Conservation (phyloP, 768 basidiomycete genomes). For the Lepiota venenata region DNA sequence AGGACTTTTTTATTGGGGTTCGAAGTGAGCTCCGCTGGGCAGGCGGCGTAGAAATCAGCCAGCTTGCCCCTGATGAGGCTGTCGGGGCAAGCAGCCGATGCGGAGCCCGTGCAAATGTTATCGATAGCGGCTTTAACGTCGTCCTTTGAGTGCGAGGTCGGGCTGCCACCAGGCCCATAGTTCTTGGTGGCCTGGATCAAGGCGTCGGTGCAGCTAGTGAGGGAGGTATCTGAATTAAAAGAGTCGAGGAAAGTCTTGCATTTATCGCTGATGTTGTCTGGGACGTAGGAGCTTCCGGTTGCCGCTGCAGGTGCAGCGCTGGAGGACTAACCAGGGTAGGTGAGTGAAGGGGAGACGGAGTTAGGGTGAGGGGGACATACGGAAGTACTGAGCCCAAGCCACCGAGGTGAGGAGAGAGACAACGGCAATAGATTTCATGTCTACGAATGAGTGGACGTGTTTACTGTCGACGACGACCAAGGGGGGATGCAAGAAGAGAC, state of each 20-base stretch:
- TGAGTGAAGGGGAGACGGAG: not conserved
- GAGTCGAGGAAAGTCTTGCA: slow-evolving; percentile 58
- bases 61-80: slow-evolving; percentile 59
- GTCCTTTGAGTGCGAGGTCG: slow-evolving; percentile 36
- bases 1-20: slow-evolving; percentile 46
- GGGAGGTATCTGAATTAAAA: slow-evolving; percentile 57
- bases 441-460: slow-evolving; percentile 47
- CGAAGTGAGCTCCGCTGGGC: slow-evolving; percentile 66
- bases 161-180: slow-evolving; percentile 48
- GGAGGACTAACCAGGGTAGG: slow-evolving; percentile 17
- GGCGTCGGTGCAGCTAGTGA: slow-evolving; percentile 59
- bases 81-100: slow-evolving; percentile 50
- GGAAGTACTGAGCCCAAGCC: slow-evolving; percentile 47
- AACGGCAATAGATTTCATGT: slow-evolving; percentile 49
- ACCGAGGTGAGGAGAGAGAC: slow-evolving; percentile 47
- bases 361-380: slow-evolving; percentile 23
- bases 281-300: slow-evolving; percentile 54
- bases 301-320: slow-evolving; percentile 22
- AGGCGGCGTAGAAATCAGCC: slow-evolving; percentile 65
- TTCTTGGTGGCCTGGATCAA: slow-evolving; percentile 57
- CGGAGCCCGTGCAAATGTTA: slow-evolving; percentile 48
- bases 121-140: slow-evolving; percentile 49
- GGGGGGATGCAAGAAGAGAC: slow-evolving; percentile 16
- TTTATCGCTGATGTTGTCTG: slow-evolving; percentile 51
- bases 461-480: slow-evolving; percentile 34